Base-by-base conservation (phyloP, 2,329 filamentous ascomycete genomes). In the Xylariales sp. region DNA sequence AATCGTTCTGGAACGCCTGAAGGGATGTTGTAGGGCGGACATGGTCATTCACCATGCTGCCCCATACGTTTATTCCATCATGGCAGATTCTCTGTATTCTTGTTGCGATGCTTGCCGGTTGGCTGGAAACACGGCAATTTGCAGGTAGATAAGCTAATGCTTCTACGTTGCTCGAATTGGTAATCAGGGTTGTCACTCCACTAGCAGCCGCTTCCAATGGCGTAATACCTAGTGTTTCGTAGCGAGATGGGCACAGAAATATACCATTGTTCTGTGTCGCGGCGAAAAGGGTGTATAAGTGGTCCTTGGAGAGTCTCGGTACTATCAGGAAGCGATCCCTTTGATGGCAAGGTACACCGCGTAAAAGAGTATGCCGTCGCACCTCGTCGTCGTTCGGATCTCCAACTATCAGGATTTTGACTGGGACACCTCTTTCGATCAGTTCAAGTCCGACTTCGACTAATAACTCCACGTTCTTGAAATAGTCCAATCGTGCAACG, bases 401-500 rank as follows among this genome's bases (percentile, higher is more conserved):
- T 7, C 39, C 39, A 4, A 42, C 31, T 1, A 36, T 15, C 21
- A 42, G 24, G 4, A 42, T 24, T 12, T 19, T 24, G 20, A 42
- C 39, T 15, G 39, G 39, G 5, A 42, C 19, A 20, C 39, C 39
- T 18, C 22, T 16, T 10, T 29, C 16, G 22, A 42, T 14, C 5
- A 42, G 39, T 22, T 42, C 21, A n/a, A 35, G n/a, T 9, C 39
- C 39, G 3, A 31, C 27, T 31, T 34, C n/a, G 11, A 42, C 39
- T 14, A 42, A 22, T 5, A 42, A 31, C 22, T 42, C 39, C 14
- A 42, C 39, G 15, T 42, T 42, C 25, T 42, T 42, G 31, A 42
- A 42, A 22, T 42, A 42, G 31, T 42, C 39, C 4, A 42, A 12
- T 7, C 39, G 39, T 36, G 39, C 39, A 6, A 42, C 39, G n/a